phyloP scores from a whole-genome alignment of 345 rosid species.

The Eucalyptus curtisii region DNA sequence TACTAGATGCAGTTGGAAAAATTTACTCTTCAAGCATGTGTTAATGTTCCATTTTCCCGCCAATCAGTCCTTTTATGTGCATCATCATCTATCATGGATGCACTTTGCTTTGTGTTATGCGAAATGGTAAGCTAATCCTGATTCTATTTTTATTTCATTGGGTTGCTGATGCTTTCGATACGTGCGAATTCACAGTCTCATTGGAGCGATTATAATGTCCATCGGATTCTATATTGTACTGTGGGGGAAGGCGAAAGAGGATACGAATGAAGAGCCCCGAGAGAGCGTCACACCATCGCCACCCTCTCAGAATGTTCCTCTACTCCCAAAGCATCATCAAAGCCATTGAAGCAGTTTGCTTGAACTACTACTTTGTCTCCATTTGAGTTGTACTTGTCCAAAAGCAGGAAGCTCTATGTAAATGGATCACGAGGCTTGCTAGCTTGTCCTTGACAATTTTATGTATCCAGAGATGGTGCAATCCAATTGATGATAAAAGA shows the following conservation, averaged over 20 bases:
- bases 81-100: background rate
- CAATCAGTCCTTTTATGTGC: background rate
- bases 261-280: conserved; percentile 23
- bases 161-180: background rate
- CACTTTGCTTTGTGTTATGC: background rate
- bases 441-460: background rate
- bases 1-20: background rate
- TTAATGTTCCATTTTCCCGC: background rate
- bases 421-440: background rate
- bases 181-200: conserved; percentile 18
- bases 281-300: background rate
- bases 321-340: conserved; percentile 39
- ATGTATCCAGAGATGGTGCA: background rate
- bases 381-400: background rate
- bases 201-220: conserved; percentile 61
- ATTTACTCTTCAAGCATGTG: background rate
- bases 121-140: background rate
- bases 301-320: conserved; percentile 26
- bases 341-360: conserved; percentile 6
- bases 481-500: background rate
- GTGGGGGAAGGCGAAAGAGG: conserved; percentile 83
- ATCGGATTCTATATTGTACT: conserved; percentile 67
- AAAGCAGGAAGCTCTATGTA: background rate
- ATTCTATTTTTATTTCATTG: background rate
- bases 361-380: background rate